Conservation (phyloP, 2,329 filamentous ascomycete species). For the Paracorniculantispora psalliotae region DNA sequence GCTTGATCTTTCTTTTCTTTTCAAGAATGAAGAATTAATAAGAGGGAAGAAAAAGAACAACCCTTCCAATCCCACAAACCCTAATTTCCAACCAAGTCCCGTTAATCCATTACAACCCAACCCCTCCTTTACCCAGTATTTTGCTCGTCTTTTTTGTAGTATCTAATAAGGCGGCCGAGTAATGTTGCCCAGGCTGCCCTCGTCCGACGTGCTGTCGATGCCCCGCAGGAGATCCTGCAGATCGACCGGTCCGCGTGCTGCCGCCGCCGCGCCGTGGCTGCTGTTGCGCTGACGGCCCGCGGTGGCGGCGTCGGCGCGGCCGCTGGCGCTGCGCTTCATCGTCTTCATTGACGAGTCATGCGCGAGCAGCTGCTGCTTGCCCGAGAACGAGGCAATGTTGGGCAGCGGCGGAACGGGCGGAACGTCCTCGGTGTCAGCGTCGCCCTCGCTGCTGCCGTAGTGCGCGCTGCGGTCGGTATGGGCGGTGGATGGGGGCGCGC, state of each 20-base stretch:
- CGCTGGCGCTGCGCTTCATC: slow-evolving; percentile 34
- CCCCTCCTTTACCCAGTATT: too few relatives aligned
- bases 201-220: slow-evolving; percentile 45
- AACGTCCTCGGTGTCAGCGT: slow-evolving; percentile 32
- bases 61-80: neutral
- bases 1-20: too few relatives aligned
- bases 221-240: slow-evolving; percentile 45
- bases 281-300: slow-evolving; percentile 29
- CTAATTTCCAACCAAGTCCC: too few relatives aligned
- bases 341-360: slow-evolving; percentile 25
- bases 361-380: slow-evolving; percentile 18
- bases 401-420: slow-evolving; percentile 55
- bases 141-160: neutral
- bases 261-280: slow-evolving; percentile 17
- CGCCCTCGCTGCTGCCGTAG: neutral
- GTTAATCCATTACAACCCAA: neutral
- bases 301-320: slow-evolving; percentile 34
- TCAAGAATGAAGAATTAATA: neutral
- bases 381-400: slow-evolving; percentile 27
- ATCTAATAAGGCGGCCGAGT: slow-evolving; percentile 46
- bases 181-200: slow-evolving; percentile 41
- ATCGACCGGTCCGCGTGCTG: slow-evolving; percentile 32
- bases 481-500: slow-evolving; percentile 22
- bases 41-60: neutral
- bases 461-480: slow-evolving; percentile 8